Conservation (phyloP, 116 monocot genomes). For the Thalassia testudinum region DNA sequence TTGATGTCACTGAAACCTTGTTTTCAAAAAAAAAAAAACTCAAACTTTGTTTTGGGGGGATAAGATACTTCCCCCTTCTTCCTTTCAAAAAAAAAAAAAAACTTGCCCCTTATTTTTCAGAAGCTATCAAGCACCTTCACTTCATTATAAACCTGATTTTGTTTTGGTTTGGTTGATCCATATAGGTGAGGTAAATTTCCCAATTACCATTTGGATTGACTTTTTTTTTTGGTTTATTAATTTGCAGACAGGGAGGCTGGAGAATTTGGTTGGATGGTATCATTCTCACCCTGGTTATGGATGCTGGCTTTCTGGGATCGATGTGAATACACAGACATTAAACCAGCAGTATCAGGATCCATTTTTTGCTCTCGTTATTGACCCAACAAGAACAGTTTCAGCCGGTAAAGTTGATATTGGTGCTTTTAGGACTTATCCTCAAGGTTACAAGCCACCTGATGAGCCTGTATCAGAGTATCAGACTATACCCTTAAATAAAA, state of each 20-base stretch:
- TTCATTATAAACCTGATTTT: too few relatives aligned
- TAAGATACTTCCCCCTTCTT: too few relatives aligned
- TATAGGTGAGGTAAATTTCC: too few relatives aligned
- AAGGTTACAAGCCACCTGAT: slow-evolving; percentile 87
- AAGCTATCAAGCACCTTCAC: too few relatives aligned
- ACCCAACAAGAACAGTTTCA: slow-evolving; percentile 88
- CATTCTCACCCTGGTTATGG: slow-evolving; percentile 99
- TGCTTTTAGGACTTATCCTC: slow-evolving; percentile 89
- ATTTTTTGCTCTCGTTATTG: slow-evolving; percentile 89
- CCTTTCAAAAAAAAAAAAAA: too few relatives aligned
- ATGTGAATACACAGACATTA: slow-evolving; percentile 92
- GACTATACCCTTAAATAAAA: slow-evolving; percentile 95
- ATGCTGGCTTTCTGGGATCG: slow-evolving; percentile 96
- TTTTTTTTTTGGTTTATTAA: background rate
- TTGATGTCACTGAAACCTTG: too few relatives aligned
- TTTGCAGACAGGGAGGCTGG: slow-evolving; percentile 72
- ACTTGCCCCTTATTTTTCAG: too few relatives aligned
- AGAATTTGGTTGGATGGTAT: slow-evolving; percentile 99
- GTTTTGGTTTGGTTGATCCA: too few relatives aligned
- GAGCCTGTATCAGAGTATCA: slow-evolving; percentile 97
- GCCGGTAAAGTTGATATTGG: slow-evolving; percentile 98
- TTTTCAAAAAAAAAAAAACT: too few relatives aligned
- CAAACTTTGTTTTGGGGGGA: too few relatives aligned
- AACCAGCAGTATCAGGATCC: slow-evolving; percentile 95
- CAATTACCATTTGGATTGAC: too few relatives aligned